These are phyloP conservation scores for Lepidium didymum DNA, from an alignment of 345 rosid species.

Conservation along the genomic window DNA sequence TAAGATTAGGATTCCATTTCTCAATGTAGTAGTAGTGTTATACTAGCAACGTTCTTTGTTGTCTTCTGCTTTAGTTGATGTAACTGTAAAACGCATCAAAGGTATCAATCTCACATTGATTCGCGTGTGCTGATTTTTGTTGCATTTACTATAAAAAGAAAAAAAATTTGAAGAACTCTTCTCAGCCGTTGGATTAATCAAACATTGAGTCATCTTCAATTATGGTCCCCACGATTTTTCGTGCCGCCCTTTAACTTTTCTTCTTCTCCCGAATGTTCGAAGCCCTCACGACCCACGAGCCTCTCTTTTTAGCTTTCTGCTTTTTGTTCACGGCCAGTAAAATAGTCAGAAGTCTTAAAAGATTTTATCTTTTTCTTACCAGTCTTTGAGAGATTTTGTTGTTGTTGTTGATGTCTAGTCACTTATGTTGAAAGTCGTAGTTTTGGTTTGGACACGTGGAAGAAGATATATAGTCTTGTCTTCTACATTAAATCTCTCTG, in stretches of 20 bases:
- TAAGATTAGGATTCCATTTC: slow-evolving; percentile 22
- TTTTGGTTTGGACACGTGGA: slow-evolving; percentile 19
- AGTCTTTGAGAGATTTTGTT: neutral
- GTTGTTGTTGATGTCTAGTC: neutral
- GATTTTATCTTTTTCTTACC: neutral
- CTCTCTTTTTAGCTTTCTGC: neutral
- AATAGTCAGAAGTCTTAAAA: neutral
- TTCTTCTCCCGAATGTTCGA: slow-evolving; percentile 26
- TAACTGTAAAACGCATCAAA: slow-evolving; percentile 24
- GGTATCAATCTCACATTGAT: slow-evolving; percentile 27
- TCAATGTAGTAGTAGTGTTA: slow-evolving; percentile 11
- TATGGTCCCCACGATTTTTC: slow-evolving; percentile 17
- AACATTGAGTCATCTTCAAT: slow-evolving; percentile 16
- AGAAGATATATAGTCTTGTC: slow-evolving; percentile 1
- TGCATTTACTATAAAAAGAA: neutral
- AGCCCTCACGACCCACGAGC: slow-evolving; percentile 20
- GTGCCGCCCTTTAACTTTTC: slow-evolving; percentile 6
- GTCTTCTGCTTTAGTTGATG: slow-evolving; percentile 21
- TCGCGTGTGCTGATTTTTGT: slow-evolving; percentile 27
- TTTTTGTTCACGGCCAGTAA: slow-evolving; percentile 18
- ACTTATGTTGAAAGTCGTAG: slow-evolving; percentile 16
- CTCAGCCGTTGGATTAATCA: slow-evolving; percentile 18
- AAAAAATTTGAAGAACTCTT: neutral
- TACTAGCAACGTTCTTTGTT: slow-evolving; percentile 3
- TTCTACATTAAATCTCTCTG: slow-evolving; percentile 10